Evolutionary conservation across 2,329 filamentous ascomycete species (phyloP).

Genomic region (Knufia petricola): DNA sequence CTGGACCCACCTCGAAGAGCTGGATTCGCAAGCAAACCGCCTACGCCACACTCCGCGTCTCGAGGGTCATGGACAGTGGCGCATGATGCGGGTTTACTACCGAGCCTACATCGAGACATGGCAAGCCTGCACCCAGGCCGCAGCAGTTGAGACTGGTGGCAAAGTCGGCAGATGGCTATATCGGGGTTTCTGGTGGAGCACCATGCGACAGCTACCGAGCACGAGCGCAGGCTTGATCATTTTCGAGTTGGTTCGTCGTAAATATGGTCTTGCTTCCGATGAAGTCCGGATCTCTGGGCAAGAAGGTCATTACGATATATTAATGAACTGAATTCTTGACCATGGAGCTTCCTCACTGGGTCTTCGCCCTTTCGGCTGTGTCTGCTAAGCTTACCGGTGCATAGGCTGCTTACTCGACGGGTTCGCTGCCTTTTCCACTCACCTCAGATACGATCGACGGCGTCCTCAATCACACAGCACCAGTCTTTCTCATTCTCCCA

Average conservation of each 20-base stretch:
- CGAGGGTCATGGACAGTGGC: slow-evolving; percentile 25
- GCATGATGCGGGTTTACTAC: slow-evolving; percentile 47
- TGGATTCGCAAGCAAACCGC: slow-evolving; percentile 45
- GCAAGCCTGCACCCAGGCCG: slow-evolving; percentile 43
- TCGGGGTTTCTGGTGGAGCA: slow-evolving; percentile 46
- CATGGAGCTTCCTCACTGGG: too few relatives aligned
- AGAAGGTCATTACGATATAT: slow-evolving; percentile 53
- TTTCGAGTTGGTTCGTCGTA: slow-evolving; percentile 53
- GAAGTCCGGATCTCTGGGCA: slow-evolving; percentile 39
- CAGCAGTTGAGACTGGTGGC: slow-evolving; percentile 45
- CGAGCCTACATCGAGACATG: slow-evolving; percentile 53
- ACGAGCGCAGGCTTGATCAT: slow-evolving; percentile 56
- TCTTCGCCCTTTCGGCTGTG: too few relatives aligned
- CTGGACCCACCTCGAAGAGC: slow-evolving; percentile 48
- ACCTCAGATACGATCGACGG: too few relatives aligned
- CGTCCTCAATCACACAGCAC: too few relatives aligned
- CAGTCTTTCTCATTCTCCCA: too few relatives aligned
- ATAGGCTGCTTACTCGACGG: too few relatives aligned
- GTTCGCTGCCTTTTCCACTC: too few relatives aligned
- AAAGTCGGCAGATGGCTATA: slow-evolving; percentile 44
- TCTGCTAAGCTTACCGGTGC: too few relatives aligned
- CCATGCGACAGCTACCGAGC: slow-evolving; percentile 52
- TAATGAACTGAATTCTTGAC: slow-evolving; percentile 36
- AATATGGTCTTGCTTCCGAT: slow-evolving; percentile 47
- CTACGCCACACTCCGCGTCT: slow-evolving; percentile 23